A percentile compares a stretch with the other conserved stretches of the same genome.
phyloP scores from a whole-genome alignment of 2,329 filamentous ascomycete genomes.

The Ceratocystis papillata region DNA sequence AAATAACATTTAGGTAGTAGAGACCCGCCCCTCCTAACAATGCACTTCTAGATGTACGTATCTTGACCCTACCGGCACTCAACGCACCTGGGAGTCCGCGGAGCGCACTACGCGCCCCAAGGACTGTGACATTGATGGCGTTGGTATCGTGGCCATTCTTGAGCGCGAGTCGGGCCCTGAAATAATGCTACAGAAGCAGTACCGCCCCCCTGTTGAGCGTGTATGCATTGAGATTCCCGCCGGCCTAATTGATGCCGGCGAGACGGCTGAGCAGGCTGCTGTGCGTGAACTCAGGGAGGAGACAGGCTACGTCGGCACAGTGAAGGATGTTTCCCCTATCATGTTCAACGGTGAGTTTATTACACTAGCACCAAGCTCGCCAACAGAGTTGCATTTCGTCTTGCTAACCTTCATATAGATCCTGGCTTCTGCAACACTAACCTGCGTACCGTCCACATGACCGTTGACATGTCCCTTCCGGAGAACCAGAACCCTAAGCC shows the following conservation, averaged over 20 bases:
- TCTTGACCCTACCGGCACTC: conserved; percentile 47
- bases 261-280: conserved; percentile 51
- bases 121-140: conserved; percentile 54
- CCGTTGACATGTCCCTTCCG: conserved; percentile 55
- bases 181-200: conserved; percentile 57
- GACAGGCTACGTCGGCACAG: conserved; percentile 52
- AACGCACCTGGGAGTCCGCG: conserved; percentile 60
- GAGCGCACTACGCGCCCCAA: conserved; percentile 58
- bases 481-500: conserved; percentile 61
- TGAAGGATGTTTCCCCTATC: conserved; percentile 48
- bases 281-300: conserved; percentile 55
- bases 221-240: conserved; percentile 55
- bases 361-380: not conserved
- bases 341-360: conserved; percentile 47
- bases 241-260: conserved; percentile 51
- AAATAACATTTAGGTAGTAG: no score
- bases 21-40: no score
- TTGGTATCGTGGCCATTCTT: conserved; percentile 62
- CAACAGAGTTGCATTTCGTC: not conserved
- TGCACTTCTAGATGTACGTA: conserved; percentile 46
- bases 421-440: conserved; percentile 59
- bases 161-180: conserved; percentile 43
- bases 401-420: conserved; percentile 32
- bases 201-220: conserved; percentile 49
- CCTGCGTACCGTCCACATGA: conserved; percentile 59